Percentiles rank a stretch among this genome's conserved stretches.
Conservation (phyloP, 345 rosid genomes). For the Ailanthus altissimus region DNA sequence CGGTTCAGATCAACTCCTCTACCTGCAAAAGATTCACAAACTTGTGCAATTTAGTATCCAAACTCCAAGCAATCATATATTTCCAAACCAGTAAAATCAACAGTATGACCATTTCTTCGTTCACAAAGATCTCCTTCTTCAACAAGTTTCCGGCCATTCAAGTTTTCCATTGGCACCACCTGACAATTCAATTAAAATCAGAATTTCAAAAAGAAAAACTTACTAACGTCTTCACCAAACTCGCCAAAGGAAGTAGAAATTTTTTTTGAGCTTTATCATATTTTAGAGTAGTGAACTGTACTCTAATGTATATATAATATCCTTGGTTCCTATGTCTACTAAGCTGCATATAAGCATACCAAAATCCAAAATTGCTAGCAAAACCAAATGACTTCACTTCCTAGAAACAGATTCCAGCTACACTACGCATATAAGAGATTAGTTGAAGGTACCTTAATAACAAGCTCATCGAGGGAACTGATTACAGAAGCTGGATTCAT, state of each 20-base stretch:
- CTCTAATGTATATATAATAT: neutral
- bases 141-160: constrained; percentile 90
- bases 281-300: neutral
- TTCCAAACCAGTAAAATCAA: constrained; percentile 15
- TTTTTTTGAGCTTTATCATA: neutral
- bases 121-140: constrained; percentile 95
- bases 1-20: constrained; percentile 99
- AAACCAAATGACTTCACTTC: neutral
- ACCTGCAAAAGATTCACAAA: constrained; percentile 45
- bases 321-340: neutral
- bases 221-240: constrained; percentile 8
- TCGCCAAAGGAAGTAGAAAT: neutral
- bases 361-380: neutral
- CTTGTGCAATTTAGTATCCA: constrained; percentile 20
- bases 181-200: constrained; percentile 32
- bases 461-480: constrained; percentile 60
- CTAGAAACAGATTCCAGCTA: neutral
- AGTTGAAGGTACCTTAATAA: constrained; percentile 62
- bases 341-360: neutral
- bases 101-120: constrained; percentile 74
- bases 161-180: constrained; percentile 95
- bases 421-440: neutral
- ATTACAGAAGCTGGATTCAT: constrained; percentile 41
- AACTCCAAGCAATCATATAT: neutral
- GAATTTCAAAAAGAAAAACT: constrained; percentile 11